Percentiles rank a stretch among this genome's conserved stretches.
Evolutionary conservation across 1,139 yeast genomes (phyloP).

Genomic region (Nakaseomyces bracarensis): DNA sequence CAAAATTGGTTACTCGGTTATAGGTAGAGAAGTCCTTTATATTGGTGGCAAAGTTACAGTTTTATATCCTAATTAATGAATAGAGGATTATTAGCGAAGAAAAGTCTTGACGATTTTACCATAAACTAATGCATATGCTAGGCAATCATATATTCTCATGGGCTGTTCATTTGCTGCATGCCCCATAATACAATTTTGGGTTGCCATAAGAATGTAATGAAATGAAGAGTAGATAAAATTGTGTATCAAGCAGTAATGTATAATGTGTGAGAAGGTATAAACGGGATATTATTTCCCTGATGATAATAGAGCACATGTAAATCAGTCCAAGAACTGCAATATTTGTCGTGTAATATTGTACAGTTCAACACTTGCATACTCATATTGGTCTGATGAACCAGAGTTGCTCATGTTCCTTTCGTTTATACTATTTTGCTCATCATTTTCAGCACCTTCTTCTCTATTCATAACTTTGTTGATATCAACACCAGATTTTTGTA

Average conservation of each 20-base stretch:
- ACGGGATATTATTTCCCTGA: background rate
- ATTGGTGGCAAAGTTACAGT: background rate
- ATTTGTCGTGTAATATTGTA: slow-evolving; percentile 77
- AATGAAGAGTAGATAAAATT: background rate
- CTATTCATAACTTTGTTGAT: slow-evolving; percentile 14
- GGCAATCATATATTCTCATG: background rate
- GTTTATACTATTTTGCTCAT: slow-evolving; percentile 24
- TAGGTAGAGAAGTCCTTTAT: background rate
- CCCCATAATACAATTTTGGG: background rate
- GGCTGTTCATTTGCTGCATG: background rate
- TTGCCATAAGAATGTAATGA: slow-evolving; percentile 3
- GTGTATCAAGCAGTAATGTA: background rate
- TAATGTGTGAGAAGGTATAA: background rate
- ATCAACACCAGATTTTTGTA: slow-evolving; percentile 26
- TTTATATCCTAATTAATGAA: background rate
- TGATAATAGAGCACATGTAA: slow-evolving; percentile 3
- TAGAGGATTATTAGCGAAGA: background rate
- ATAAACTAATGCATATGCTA: slow-evolving; percentile 5
- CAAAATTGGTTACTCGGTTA: too few relatives aligned
- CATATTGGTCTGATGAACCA: slow-evolving; percentile 32
- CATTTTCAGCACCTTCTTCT: slow-evolving; percentile 11
- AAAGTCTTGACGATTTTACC: slow-evolving; percentile 3
- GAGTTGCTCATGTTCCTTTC: slow-evolving; percentile 30
- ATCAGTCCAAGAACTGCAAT: slow-evolving; percentile 35
- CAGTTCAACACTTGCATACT: slow-evolving; percentile 63